Conservation (phyloP, 192 early-diverging fungal genomes). For the Podila minutissima region DNA sequence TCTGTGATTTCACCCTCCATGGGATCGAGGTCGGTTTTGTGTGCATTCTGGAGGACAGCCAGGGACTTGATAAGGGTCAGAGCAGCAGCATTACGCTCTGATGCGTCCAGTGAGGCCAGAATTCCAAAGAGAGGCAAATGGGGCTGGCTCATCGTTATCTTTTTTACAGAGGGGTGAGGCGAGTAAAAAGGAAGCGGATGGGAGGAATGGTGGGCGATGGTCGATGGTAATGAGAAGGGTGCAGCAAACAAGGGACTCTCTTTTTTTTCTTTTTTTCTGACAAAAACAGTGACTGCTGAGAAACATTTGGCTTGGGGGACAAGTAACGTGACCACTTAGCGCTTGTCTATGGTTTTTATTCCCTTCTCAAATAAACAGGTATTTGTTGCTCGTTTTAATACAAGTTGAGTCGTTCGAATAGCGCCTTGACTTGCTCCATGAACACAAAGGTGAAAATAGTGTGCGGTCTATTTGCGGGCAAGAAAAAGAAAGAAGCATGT, state of each 20-base stretch:
- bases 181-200: background rate
- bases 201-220: background rate
- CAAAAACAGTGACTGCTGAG: background rate
- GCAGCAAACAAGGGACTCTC: background rate
- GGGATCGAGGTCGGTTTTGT: slow-evolving; percentile 33
- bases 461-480: slow-evolving; percentile 18
- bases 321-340: too few relatives aligned
- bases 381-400: background rate
- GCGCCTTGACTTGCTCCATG: slow-evolving; percentile 41
- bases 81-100: slow-evolving; percentile 72
- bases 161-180: background rate
- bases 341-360: too few relatives aligned
- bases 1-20: slow-evolving; percentile 59
- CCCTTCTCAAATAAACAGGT: too few relatives aligned
- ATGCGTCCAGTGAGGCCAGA: slow-evolving; percentile 80
- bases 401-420: slow-evolving; percentile 17
- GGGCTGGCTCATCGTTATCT: slow-evolving; percentile 41
- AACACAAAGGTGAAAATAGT: slow-evolving; percentile 44
- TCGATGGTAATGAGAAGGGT: background rate
- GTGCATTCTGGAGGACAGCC: slow-evolving; percentile 61
- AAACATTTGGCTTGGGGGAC: too few relatives aligned
- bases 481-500: slow-evolving; percentile 5
- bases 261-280: slow-evolving; percentile 2
- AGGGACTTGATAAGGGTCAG: slow-evolving; percentile 67
- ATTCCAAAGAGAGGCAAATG: slow-evolving; percentile 80